Conservation (phyloP, 495 filamentous ascomycete species). For the Tuber borchii region DNA sequence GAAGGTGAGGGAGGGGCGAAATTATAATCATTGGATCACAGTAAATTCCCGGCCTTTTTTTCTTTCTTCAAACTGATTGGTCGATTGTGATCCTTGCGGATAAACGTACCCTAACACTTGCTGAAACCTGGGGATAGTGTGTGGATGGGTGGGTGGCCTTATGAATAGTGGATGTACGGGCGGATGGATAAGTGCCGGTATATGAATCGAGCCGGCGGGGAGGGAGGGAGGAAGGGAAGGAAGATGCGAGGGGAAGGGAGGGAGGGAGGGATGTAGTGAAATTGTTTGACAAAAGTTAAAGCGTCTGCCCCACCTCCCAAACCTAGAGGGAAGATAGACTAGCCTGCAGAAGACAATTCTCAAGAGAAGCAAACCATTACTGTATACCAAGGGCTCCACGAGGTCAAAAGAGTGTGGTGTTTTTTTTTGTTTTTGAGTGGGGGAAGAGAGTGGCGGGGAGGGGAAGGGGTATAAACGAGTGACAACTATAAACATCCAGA, state of each 20-base stretch:
- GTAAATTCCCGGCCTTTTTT: neutral
- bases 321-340: neutral
- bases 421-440: conserved; percentile 3
- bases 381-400: neutral
- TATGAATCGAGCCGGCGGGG: neutral
- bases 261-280: neutral
- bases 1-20: neutral
- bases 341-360: neutral
- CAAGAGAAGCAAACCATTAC: neutral
- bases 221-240: neutral
- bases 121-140: neutral
- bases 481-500: conserved; percentile 5
- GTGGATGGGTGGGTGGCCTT: neutral
- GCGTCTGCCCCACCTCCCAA: neutral
- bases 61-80: neutral
- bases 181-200: neutral
- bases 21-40: neutral
- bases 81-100: neutral
- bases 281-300: neutral
- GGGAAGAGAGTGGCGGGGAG: neutral
- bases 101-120: neutral
- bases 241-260: neutral
- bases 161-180: neutral
- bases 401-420: conserved; percentile 6
- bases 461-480: neutral